Conservation (phyloP, 192 early-diverging fungal genomes). For the Hyaloraphidium curvatum region DNA sequence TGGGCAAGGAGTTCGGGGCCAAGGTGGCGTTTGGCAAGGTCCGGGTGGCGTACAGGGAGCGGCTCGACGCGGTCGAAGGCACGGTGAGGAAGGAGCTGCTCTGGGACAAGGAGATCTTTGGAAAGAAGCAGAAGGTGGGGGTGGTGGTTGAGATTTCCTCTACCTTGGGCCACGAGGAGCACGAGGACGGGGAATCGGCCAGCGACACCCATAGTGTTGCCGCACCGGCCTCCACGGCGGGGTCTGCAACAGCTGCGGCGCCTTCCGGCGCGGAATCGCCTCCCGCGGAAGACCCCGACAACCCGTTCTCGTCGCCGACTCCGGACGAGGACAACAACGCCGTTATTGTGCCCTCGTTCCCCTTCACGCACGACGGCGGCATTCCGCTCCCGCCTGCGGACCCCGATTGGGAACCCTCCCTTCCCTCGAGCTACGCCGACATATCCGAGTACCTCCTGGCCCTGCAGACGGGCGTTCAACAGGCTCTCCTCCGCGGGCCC, state of each 20-base stretch:
- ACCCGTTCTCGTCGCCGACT: background rate
- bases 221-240: background rate
- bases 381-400: background rate
- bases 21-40: slow-evolving; percentile 66
- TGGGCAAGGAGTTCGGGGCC: slow-evolving; percentile 57
- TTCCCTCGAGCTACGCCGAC: background rate
- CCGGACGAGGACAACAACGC: background rate
- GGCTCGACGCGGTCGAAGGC: slow-evolving; percentile 12
- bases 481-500: slow-evolving; percentile 51
- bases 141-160: slow-evolving; percentile 26
- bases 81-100: too few species aligned
- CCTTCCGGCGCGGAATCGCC: background rate
- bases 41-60: slow-evolving; percentile 72
- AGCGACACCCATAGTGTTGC: background rate
- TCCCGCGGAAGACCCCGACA: too few species aligned
- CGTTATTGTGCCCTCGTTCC: background rate
- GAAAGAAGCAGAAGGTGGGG: slow-evolving; percentile 36
- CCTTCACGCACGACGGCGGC: background rate
- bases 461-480: slow-evolving; percentile 40
- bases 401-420: too few species aligned
- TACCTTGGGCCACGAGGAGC: slow-evolving; percentile 14
- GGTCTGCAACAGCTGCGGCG: background rate
- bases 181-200: slow-evolving; percentile 14
- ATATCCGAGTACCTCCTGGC: slow-evolving; percentile 13
- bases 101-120: slow-evolving; percentile 53